Evolutionary conservation across 1,284 basidiomycete genomes (phyloP), one percentile per base, ranked within the genome.

Genomic region (Leccinum fuscescens): DNA sequence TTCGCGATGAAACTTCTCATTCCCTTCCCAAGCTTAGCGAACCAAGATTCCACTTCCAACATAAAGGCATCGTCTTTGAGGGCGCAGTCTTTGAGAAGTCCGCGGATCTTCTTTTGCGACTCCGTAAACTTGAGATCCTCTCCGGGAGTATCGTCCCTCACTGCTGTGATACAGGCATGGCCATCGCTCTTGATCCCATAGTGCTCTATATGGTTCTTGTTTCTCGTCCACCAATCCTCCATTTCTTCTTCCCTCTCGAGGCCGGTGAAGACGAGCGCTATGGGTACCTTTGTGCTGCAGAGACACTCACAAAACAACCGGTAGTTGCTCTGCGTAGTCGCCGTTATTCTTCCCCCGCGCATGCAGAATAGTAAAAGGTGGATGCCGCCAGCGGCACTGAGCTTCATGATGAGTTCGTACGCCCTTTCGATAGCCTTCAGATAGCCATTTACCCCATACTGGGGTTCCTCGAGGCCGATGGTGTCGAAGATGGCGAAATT

Each of bases 281-380:
- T 70, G 3, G 78, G 78, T 20, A 79, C 75, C 17, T 64, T 66
- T 35, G 61, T 63, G 35, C 59, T 54, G 58, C 77, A 79, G 46
- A 79, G 70, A 37, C 68, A 69, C 2, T 72, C 68, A 24, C 62
- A 66, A 62, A 79, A 79, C 50, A 79, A 64, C 52, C 67, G 62
- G 63, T 77, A 81, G 57, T 79, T 78, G 64, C 66, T 67, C 53
- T 76, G 69, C 50, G 67, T 62, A 4, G 71, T 72, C 3, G 70
- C 69, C 15, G 69, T 72, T 62, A 80, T 74, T 58, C 75, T 71
- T 3, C 72, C 64, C 3, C 69, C 77, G 1, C 74, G 72, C 60
- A 80, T 69, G 68, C 74, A 76, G 58, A 77, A 79, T 1, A 80
- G 59, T n/a, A 79, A 68, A 22, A 79, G 76, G 59, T 70, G 73